Evolutionary conservation across 495 filamentous ascomycete species (phyloP), one percentile per base, ranked within the genome.

Genomic region (Penicillium atrosanguineum): DNA sequence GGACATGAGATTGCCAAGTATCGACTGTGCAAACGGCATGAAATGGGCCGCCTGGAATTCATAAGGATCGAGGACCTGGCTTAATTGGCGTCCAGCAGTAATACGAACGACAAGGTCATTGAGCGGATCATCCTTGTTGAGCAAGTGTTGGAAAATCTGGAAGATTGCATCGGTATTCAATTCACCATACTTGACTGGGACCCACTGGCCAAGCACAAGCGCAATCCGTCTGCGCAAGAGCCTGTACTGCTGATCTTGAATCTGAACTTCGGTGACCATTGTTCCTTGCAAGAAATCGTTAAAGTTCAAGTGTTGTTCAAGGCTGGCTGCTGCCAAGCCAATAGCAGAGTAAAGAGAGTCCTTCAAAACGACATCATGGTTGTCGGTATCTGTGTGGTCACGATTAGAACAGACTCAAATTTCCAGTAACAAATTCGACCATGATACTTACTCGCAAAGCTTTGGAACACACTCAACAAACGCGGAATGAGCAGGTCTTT

Each of bases 101-200:
- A 97, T 84, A 12, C 91, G 87, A 29, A 98, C 94, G 6, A 97
- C 90, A 41, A 90, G 79, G 63, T 98, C 94, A 62, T 98, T 98
- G 56, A 85, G 74, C 1, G 80, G 72, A 64, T 96, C 91, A 12
- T 81, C 74, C 20, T 81, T 80, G 62, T 90, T 84, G 14, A 97
- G 78, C n/a, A 98, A 73, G 69, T 95, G 87, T 56, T 89, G 85
- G 71, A 91, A 96, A 34, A 97, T 90, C 58, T 90, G 83, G 58
- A 95, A 96, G 16, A 97, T 81, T n/a, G 89, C 74, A 18, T 84
- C 74, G 44, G 83, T 74, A 47, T 84, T 87, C 18, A 82, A 60
- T 26, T 83, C 74, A 1, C 83, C 75, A 0, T 88, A 70, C 56
- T 87, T 87, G 52, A 97, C 79, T 0, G 87, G 74, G 11, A 94